Conservation (phyloP, 2,329 filamentous ascomycete species). For the Sporothrix inflata region DNA sequence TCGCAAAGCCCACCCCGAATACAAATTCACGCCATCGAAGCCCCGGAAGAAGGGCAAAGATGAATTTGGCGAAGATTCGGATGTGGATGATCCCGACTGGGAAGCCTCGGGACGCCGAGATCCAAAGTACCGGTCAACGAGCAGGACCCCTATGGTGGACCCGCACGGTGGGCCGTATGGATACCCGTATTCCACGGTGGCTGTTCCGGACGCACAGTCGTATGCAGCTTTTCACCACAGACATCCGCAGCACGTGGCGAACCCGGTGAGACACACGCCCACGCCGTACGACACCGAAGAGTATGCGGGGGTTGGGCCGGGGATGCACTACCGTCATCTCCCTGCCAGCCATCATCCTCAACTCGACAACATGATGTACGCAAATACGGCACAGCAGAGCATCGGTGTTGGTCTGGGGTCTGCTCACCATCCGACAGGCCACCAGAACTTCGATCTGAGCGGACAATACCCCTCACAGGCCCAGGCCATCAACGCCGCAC, state of each 20-base stretch:
- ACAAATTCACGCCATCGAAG: constrained; percentile 92
- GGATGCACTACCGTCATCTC: constrained; percentile 43
- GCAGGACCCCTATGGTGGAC: constrained; percentile 41
- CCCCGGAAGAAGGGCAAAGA: constrained; percentile 47
- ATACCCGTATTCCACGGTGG: constrained; percentile 31
- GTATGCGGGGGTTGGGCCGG: constrained; percentile 37
- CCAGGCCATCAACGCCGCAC: not conserved
- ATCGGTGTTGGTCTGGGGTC: not conserved
- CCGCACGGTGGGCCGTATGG: constrained; percentile 33
- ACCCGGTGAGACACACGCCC: constrained; percentile 45
- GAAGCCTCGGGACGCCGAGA: constrained; percentile 36
- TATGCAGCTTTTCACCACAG: constrained; percentile 30
- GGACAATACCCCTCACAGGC: constrained; percentile 19
- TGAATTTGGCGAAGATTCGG: constrained; percentile 48
- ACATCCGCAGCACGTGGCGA: constrained; percentile 43
- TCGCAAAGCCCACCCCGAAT: constrained; percentile 79
- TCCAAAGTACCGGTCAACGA: constrained; percentile 40
- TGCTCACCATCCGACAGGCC: constrained; percentile 13
- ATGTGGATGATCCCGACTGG: constrained; percentile 48
- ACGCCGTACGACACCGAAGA: constrained; percentile 43
- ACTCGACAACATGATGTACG: constrained; percentile 21
- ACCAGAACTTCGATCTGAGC: not conserved
- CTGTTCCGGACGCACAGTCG: constrained; percentile 26
- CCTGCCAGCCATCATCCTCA: constrained; percentile 31
- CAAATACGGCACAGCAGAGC: constrained; percentile 17